These are phyloP conservation scores for Prunus kanzakura DNA, from an alignment of 306 rosid species.

Conservation along the genomic window DNA sequence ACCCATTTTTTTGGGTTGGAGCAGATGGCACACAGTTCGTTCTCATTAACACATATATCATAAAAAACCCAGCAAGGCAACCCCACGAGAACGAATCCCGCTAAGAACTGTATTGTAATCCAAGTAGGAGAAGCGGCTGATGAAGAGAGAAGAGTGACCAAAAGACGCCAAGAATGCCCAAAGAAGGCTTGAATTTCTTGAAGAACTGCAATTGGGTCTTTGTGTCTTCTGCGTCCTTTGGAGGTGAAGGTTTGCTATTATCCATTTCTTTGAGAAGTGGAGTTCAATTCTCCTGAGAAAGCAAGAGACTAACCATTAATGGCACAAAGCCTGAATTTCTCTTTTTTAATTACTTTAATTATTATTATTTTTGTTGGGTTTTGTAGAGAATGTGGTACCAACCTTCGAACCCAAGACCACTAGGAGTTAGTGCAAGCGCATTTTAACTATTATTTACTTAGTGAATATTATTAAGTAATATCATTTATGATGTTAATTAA, in stretches of 20 bases:
- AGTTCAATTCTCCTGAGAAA: background rate
- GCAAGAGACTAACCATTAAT: slow-evolving; percentile 20
- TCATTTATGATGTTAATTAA: too few relatives aligned
- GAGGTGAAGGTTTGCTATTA: slow-evolving; percentile 29
- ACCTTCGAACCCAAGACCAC: too few relatives aligned
- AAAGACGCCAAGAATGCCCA: slow-evolving; percentile 44
- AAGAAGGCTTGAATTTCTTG: slow-evolving; percentile 58
- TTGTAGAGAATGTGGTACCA: too few relatives aligned
- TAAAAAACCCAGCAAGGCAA: slow-evolving; percentile 1
- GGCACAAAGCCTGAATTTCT: slow-evolving; percentile 9
- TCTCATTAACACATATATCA: too few relatives aligned
- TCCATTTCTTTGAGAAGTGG: slow-evolving; percentile 22
- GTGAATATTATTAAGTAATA: too few relatives aligned
- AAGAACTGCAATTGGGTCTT: slow-evolving; percentile 45
- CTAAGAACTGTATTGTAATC: slow-evolving; percentile 33
- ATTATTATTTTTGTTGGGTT: too few relatives aligned
- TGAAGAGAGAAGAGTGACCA: slow-evolving; percentile 38
- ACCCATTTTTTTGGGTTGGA: too few relatives aligned
- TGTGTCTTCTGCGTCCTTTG: slow-evolving; percentile 19
- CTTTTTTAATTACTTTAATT: too few relatives aligned
- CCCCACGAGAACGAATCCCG: slow-evolving; percentile 33
- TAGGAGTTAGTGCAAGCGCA: too few relatives aligned
- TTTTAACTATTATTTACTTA: too few relatives aligned
- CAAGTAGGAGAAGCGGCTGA: slow-evolving; percentile 51
- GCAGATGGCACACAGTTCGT: too few relatives aligned